phyloP scores from a whole-genome alignment of 23 red algal genomes.

The Cyanidiococcus yangmingshanensis region DNA sequence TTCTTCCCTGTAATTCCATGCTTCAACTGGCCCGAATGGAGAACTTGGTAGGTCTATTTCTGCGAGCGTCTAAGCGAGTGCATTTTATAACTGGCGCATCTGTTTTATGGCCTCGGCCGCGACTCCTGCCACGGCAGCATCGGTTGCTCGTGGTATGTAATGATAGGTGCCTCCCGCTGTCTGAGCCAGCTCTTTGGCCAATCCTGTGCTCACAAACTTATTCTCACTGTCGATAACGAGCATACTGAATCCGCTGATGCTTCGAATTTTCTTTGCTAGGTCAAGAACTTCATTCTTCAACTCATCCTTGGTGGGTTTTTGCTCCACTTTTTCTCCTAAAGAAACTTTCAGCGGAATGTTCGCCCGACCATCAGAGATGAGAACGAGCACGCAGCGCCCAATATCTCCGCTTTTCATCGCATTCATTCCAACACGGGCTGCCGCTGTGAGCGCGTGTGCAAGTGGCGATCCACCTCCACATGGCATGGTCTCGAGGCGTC shows the following conservation, averaged over 20 bases:
- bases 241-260: slow-evolving; percentile 46
- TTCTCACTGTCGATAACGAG: slow-evolving; percentile 97
- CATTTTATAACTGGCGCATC: slow-evolving; percentile 39
- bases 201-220: slow-evolving; percentile 94
- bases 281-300: slow-evolving; percentile 88
- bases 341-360: slow-evolving; percentile 73
- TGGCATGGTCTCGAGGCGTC: slow-evolving; percentile 97
- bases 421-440: slow-evolving; percentile 64
- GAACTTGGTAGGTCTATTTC: no score
- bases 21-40: no score
- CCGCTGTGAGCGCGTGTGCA: slow-evolving; percentile 70
- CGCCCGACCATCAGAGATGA: slow-evolving; percentile 87
- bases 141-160: slow-evolving; percentile 84
- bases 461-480: slow-evolving; percentile 96
- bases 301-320: slow-evolving; percentile 88
- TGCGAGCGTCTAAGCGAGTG: no score
- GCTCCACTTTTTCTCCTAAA: slow-evolving; percentile 59
- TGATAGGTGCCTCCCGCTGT: slow-evolving; percentile 77
- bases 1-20: no score
- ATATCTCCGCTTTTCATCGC: slow-evolving; percentile 82
- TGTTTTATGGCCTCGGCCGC: slow-evolving; percentile 67
- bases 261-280: slow-evolving; percentile 59
- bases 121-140: slow-evolving; percentile 71
- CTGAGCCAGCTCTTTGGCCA: slow-evolving; percentile 88
- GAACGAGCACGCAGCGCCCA: slow-evolving; percentile 86